Evolutionary conservation across 2,329 filamentous ascomycete species (phyloP).

Genomic region (Sporothrix variecibatus): DNA sequence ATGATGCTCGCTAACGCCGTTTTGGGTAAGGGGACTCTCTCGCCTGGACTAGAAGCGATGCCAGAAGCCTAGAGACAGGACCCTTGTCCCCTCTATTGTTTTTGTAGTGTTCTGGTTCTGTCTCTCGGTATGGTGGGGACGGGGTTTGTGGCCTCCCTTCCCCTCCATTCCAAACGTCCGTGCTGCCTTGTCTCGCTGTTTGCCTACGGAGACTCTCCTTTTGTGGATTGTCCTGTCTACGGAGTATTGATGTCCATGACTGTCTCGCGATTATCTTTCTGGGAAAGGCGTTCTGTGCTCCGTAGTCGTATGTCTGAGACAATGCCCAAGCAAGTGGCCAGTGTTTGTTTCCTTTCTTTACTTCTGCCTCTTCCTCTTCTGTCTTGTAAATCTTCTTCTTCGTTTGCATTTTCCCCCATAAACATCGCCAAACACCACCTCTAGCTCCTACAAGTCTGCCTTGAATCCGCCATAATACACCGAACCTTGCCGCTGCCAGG

Average conservation of each 20-base stretch:
- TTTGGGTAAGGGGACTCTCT: not conserved
- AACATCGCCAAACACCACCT: not conserved
- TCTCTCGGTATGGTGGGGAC: not conserved
- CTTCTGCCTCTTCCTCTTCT: not conserved
- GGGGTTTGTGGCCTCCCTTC: not conserved
- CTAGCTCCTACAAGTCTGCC: not conserved
- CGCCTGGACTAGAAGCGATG: not conserved
- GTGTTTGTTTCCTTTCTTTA: not conserved
- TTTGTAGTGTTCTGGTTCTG: not conserved
- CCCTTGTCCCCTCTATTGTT: not conserved
- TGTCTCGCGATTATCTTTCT: conserved; percentile 13
- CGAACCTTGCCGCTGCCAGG: not conserved
- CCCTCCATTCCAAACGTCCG: not conserved
- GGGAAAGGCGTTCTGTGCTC: not conserved
- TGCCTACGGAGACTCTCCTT: not conserved
- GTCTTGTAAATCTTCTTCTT: not conserved
- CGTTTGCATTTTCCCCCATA: not conserved
- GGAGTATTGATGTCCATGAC: conserved; percentile 1
- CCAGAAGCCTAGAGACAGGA: not conserved
- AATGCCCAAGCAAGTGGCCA: not conserved
- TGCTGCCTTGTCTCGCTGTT: conserved; percentile 6
- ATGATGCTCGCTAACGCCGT: not conserved
- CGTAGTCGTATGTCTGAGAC: conserved; percentile 5
- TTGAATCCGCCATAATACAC: not conserved
- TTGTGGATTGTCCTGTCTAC: not conserved